A percentile compares a stretch with the other conserved stretches of the same genome.
These are phyloP conservation scores for Lentinula detonsa DNA, from an alignment of 768 basidiomycete genomes.

Conservation along the genomic window DNA sequence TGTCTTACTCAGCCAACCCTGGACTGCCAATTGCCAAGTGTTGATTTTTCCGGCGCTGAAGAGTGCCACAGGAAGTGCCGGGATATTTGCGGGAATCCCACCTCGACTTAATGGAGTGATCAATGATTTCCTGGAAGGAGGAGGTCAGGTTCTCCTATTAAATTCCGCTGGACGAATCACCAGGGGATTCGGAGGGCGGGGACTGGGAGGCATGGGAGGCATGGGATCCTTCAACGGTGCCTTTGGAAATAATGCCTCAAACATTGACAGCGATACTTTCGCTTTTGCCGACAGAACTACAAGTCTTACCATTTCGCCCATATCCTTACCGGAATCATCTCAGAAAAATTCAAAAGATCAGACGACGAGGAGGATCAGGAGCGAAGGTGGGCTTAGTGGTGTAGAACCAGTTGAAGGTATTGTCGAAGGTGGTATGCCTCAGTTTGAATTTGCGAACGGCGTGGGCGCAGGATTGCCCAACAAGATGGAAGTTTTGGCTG, in stretches of 20 bases:
- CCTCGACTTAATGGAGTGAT: neutral
- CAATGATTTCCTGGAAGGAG: constrained; percentile 2
- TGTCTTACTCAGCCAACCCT: constrained; percentile 62
- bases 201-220: neutral
- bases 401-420: neutral
- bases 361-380: neutral
- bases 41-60: constrained; percentile 57
- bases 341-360: neutral
- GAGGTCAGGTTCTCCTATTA: neutral
- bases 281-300: neutral
- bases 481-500: neutral
- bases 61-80: neutral
- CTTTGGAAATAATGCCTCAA: neutral
- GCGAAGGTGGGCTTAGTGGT: neutral
- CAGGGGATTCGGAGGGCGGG: neutral
- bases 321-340: neutral
- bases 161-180: neutral
- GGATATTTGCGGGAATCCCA: neutral
- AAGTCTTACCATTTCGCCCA: neutral
- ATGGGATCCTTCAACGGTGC: neutral
- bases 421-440: neutral
- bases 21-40: constrained; percentile 69
- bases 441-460: neutral
- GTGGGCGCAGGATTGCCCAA: neutral
- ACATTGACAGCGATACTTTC: neutral